A percentile compares a stretch with the other conserved stretches of the same genome.
Evolutionary conservation across 768 basidiomycete genomes (phyloP).

Genomic region (Rhodosporidiobolus odoratus): DNA sequence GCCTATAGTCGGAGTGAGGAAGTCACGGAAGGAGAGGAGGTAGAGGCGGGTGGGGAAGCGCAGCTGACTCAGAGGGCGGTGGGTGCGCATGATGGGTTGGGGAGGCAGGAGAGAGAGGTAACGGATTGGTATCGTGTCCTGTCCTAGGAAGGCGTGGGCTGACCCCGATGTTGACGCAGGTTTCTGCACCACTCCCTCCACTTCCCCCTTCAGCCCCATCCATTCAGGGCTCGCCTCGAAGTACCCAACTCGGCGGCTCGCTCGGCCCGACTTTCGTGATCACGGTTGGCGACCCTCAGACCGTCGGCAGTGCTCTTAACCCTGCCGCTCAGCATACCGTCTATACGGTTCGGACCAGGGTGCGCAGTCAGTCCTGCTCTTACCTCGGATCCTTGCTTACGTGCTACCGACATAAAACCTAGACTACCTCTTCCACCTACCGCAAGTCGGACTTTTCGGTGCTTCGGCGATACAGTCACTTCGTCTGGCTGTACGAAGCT

Average conservation of each 20-base stretch:
- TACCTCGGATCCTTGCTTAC: neutral
- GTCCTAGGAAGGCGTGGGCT: too few species aligned
- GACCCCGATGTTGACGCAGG: too few species aligned
- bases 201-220: neutral
- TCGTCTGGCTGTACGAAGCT: conserved; percentile 90
- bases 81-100: neutral
- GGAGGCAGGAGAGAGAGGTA: neutral
- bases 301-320: conserved; percentile 90
- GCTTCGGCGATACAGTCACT: conserved; percentile 93
- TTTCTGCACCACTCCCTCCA: conserved; percentile 17
- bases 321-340: conserved; percentile 67
- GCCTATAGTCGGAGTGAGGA: conserved; percentile 31
- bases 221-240: conserved; percentile 21
- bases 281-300: conserved; percentile 93
- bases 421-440: conserved; percentile 51
- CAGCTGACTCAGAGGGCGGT: too few species aligned
- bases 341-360: conserved; percentile 89
- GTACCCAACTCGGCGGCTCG: conserved; percentile 25
- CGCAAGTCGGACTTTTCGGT: conserved; percentile 83
- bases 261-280: conserved; percentile 58
- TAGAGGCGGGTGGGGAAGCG: conserved; percentile 7
- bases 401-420: neutral
- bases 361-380: conserved; percentile 46
- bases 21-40: conserved; percentile 6
- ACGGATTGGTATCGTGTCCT: neutral